These are phyloP conservation scores for Ophiocordyceps camponoti-floridani DNA, from an alignment of 2,329 filamentous ascomycete species.

Conservation along the genomic window DNA sequence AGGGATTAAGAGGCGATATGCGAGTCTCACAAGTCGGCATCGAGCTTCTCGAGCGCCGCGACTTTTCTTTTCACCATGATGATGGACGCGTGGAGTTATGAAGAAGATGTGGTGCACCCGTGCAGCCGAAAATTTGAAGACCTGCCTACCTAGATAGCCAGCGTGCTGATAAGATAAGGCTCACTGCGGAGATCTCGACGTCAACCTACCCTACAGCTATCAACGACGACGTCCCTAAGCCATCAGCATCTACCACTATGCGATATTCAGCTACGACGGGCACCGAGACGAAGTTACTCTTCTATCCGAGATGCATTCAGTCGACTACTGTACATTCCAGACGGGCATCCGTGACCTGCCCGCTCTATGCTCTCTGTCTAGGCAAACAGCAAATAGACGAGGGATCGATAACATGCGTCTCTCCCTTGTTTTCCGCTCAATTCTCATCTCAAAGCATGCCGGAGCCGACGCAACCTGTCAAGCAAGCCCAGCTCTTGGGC, in stretches of 20 bases:
- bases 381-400: constrained; percentile 3
- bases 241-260: no score
- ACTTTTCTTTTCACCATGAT: constrained; percentile 75
- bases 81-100: not conserved
- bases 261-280: not conserved
- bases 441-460: constrained; percentile 1
- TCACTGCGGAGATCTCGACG: not conserved
- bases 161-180: constrained; percentile 1
- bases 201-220: not conserved
- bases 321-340: constrained; percentile 14
- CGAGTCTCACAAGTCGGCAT: constrained; percentile 55
- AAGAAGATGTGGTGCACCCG: not conserved
- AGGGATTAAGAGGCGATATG: not conserved
- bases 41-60: constrained; percentile 84
- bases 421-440: not conserved
- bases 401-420: not conserved
- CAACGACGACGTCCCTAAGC: not conserved
- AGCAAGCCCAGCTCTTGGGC: constrained; percentile 6
- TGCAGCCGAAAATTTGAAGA: no score
- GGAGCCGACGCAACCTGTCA: not conserved
- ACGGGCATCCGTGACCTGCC: constrained; percentile 6
- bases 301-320: constrained; percentile 6
- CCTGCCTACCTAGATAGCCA: not conserved
- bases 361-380: constrained; percentile 8
- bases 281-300: not conserved